Percentiles rank a stretch among this genome's conserved stretches.
phyloP scores from a whole-genome alignment of 2,329 filamentous ascomycete species.

The Colletotrichum phormii region DNA sequence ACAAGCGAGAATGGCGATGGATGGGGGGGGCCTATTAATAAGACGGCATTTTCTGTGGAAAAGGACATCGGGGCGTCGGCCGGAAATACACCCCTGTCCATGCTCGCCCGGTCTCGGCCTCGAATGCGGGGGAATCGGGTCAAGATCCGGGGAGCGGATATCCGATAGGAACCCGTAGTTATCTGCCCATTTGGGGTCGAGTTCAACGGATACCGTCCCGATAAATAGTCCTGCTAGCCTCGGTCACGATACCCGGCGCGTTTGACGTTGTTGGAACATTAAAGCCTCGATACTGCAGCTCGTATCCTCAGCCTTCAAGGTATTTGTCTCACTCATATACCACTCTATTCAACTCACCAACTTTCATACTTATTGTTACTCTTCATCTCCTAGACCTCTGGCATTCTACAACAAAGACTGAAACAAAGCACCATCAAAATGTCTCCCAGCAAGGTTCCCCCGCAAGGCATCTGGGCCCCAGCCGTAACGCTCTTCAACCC shows the following conservation, averaged over 20 bases:
- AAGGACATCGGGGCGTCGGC: constrained; percentile 19
- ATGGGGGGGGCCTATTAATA: not conserved
- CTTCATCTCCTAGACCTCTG: not conserved
- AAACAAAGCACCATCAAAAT: constrained; percentile 1
- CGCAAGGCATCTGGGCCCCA: constrained; percentile 60
- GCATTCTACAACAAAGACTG: not conserved
- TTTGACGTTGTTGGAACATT: not conserved
- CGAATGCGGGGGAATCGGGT: constrained; percentile 34
- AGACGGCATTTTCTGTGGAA: constrained; percentile 6
- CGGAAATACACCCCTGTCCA: constrained; percentile 35
- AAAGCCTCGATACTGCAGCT: constrained; percentile 8
- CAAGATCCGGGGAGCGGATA: constrained; percentile 34
- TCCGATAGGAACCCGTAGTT: constrained; percentile 25
- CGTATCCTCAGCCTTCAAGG: not conserved
- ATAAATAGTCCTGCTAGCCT: constrained; percentile 3
- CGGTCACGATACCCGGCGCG: constrained; percentile 11
- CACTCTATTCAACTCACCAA: not conserved
- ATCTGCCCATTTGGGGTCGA: constrained; percentile 8
- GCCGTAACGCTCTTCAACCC: constrained; percentile 67
- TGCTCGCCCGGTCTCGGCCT: constrained; percentile 34
- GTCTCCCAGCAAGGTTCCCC: constrained; percentile 38
- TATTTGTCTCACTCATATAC: not conserved
- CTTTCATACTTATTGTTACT: not conserved
- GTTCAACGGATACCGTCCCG: constrained; percentile 26
- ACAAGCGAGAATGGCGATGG: not conserved